Base-by-base conservation (phyloP, 805 yeast species). In the Candida pseudofarinosa region DNA sequence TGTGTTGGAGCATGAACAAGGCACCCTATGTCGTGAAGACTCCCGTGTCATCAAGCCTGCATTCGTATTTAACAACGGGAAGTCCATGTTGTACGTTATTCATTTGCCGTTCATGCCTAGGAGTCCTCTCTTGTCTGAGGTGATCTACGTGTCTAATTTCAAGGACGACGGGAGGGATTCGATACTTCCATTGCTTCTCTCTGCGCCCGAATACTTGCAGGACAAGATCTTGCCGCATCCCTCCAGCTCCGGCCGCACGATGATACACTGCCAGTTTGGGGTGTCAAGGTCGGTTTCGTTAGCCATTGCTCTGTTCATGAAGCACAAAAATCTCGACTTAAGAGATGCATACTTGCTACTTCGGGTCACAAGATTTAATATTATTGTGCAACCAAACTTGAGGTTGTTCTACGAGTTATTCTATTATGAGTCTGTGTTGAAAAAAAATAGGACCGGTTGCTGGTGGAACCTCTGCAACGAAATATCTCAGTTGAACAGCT, bases 241-340 rank as follows among this genome's bases (percentile, higher is more conserved):
- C 4, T 39, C 40, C 7, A 16, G 38, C 16, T 32, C 35, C 5
- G 48, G 50, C 33, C 28, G 28, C 10, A 54, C 65, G 1, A 47
- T 69, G 42, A 58, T 65, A 14, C 73, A 69, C 47, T 69, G 74
- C 48, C 58, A 63, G 19, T 68, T 69, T 35, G 74, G 74, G 0
- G 74, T 69, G 14, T 65, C 71, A 4, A 52, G 74, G 30, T 66
- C 71, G n/a, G 74, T 73, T 4, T 58, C 72, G 10, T 59, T 69
- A 35, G 62, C 67, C 4, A 59, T 69, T 36, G 73, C 73, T 1
- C 59, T 62, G 40, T 55, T 67, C 30, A 69, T 69, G 73, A 57
- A 62, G 37, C 54, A 59, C 34, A 55, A 55, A 37, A 50, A 52
- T 19, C 47, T 66, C 40, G 54, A 54, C 37, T 52, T 69, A 34